phyloP scores from a whole-genome alignment of 2,329 filamentous ascomycete species.

The Chaetomium strumarium region DNA sequence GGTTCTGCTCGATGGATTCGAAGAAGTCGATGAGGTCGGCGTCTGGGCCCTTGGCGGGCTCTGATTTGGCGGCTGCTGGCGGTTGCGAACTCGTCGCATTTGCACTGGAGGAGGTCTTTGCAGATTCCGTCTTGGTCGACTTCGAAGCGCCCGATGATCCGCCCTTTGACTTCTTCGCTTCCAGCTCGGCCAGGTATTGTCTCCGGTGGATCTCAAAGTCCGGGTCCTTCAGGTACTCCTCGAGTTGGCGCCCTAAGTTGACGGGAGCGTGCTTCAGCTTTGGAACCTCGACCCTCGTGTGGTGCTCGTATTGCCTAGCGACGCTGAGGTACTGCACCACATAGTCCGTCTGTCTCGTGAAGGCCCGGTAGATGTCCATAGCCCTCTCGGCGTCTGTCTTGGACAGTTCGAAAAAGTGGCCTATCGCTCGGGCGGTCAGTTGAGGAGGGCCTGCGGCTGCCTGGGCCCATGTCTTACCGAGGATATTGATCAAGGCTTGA shows the following conservation, averaged over 20 bases:
- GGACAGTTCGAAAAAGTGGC: slow-evolving; percentile 98
- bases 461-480: slow-evolving; percentile 54
- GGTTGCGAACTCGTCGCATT: slow-evolving; percentile 32
- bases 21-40: slow-evolving; percentile 92
- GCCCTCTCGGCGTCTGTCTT: slow-evolving; percentile 87
- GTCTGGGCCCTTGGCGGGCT: slow-evolving; percentile 55
- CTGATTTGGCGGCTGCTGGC: slow-evolving; percentile 35
- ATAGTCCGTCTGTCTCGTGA: slow-evolving; percentile 84
- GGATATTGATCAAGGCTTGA: slow-evolving; percentile 92
- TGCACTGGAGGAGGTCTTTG: slow-evolving; percentile 30
- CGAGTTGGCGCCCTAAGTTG: slow-evolving; percentile 78
- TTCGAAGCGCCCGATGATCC: slow-evolving; percentile 32
- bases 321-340: slow-evolving; percentile 86
- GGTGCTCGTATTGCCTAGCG: slow-evolving; percentile 84
- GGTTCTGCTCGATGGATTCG: slow-evolving; percentile 85
- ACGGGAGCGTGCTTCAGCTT: slow-evolving; percentile 97
- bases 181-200: slow-evolving; percentile 85
- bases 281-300: slow-evolving; percentile 87
- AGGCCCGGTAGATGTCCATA: slow-evolving; percentile 84
- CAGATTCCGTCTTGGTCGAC: slow-evolving; percentile 32
- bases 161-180: slow-evolving; percentile 53
- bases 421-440: slow-evolving; percentile 39
- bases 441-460: slow-evolving; percentile 7
- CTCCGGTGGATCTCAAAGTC: slow-evolving; percentile 92
- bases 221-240: slow-evolving; percentile 89